phyloP scores from a whole-genome alignment of 192 early-diverging fungal species.

The Rhizophagus sp. region DNA sequence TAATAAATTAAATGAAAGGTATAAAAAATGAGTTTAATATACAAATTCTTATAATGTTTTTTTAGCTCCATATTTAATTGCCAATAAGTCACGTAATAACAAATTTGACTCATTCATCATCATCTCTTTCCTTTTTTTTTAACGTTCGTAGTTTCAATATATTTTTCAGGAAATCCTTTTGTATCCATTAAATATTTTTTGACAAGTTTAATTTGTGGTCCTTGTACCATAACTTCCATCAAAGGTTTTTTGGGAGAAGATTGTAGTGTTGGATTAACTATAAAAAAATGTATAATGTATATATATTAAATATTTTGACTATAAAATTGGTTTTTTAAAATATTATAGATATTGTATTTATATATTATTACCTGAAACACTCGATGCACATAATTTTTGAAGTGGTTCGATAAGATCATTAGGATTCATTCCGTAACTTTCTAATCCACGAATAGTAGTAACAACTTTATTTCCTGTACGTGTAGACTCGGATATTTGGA shows the following conservation, averaged over 20 bases:
- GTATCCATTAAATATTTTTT: constrained; percentile 46
- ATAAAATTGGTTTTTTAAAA: not conserved
- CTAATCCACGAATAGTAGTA: constrained; percentile 65
- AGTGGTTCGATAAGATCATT: constrained; percentile 61
- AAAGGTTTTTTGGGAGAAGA: constrained; percentile 54
- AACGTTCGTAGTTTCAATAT: constrained; percentile 33
- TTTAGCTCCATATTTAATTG: too few species aligned
- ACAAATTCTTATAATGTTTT: too few species aligned
- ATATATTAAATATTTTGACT: not conserved
- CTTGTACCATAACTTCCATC: constrained; percentile 75
- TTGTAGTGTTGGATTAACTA: constrained; percentile 54
- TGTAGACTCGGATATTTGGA: constrained; percentile 58
- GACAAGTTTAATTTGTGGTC: constrained; percentile 67
- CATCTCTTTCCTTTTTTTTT: not conserved
- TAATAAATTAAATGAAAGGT: too few species aligned
- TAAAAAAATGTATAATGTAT: not conserved
- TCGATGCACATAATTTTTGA: constrained; percentile 64
- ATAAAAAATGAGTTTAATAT: too few species aligned
- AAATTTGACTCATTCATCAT: not conserved
- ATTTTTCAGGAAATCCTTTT: constrained; percentile 55
- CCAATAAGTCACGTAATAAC: too few species aligned
- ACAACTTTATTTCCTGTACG: constrained; percentile 65
- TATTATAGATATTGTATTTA: not conserved
- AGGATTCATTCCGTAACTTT: constrained; percentile 62
- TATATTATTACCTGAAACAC: constrained; percentile 55